phyloP scores from a whole-genome alignment of 2,329 filamentous ascomycete genomes.

The Sarocladium kiliense region DNA sequence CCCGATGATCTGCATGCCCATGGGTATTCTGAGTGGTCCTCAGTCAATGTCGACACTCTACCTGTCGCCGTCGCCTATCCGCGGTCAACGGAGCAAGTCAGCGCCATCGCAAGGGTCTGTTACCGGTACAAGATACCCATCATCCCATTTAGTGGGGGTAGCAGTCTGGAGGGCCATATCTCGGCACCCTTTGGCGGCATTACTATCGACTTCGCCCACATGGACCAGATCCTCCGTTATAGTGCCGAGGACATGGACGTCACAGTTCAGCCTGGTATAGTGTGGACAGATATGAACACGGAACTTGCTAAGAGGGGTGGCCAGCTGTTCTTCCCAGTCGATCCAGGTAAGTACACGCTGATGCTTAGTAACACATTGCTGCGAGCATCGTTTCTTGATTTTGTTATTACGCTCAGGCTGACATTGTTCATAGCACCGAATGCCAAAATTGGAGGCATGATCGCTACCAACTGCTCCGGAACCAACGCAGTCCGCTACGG shows the following conservation, averaged over 20 bases:
- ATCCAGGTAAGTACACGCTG: conserved; percentile 65
- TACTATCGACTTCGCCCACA: conserved; percentile 69
- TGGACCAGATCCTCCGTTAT: conserved; percentile 65
- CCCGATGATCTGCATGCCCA: conserved; percentile 56
- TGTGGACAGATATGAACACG: conserved; percentile 75
- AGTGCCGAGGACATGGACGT: conserved; percentile 65
- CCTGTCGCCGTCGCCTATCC: conserved; percentile 62
- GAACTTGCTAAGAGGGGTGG: conserved; percentile 49
- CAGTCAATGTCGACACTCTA: conserved; percentile 52
- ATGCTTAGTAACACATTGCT: too few relatives aligned
- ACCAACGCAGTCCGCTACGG: conserved; percentile 82
- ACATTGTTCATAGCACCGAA: conserved; percentile 47
- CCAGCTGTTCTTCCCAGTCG: conserved; percentile 77
- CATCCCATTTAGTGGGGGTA: conserved; percentile 80
- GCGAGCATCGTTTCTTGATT: too few relatives aligned
- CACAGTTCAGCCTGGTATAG: conserved; percentile 67
- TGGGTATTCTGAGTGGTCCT: conserved; percentile 65
- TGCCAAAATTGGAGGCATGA: conserved; percentile 79
- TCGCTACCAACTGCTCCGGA: conserved; percentile 58
- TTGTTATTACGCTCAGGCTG: too few relatives aligned
- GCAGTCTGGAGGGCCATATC: conserved; percentile 85
- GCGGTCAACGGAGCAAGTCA: conserved; percentile 54
- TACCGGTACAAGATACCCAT: conserved; percentile 76
- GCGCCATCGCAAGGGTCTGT: conserved; percentile 61
- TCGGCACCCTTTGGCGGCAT: conserved; percentile 78